Base-by-base conservation (phyloP, 1,284 basidiomycete genomes). In the Ganoderma multipileum region DNA sequence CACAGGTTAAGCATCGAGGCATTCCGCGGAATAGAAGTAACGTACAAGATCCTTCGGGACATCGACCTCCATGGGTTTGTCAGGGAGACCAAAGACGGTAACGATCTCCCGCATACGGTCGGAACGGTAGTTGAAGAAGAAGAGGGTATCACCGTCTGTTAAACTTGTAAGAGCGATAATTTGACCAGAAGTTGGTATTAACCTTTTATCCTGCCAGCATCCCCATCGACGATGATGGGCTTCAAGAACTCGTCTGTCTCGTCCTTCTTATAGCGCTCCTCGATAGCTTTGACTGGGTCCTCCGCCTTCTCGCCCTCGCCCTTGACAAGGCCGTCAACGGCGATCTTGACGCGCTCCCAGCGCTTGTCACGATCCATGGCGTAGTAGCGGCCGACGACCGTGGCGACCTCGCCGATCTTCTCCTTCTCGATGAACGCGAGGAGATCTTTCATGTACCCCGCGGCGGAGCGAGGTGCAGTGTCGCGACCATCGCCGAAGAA, bases 301-400 rank as follows among this genome's bases (percentile, higher is more conserved):
- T 89, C 81, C 5, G 79, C 85, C 64, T 85, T 81, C 76, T 94
- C 91, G 7, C 94, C 94, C 68, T 85, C 87, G 8, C 94, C 95
- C 61, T 87, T 84, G 3, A 95, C 87, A 44, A 97, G 86, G 5
- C 90, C 93, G 61, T 97, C 95, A 3, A 96, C 85, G 11, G 95
- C 95, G 70, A 95, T 84, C 86, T 95, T 95, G 79, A 97, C 80
- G 58, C 95, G 87, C 79, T 97, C 95, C 95, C 95, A 97, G 67
- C 95, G 89, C 86, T 96, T 97, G 80, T 97, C 95, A 57, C 95
- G 90, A 81, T 97, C 95, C 95, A 97, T 97, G 54, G 95, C 95
- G 75, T 96, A 97, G 86, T 97, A 97, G 61, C 95, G 83, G 5
- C 95, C 95, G 38, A 95, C 83, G 63, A 96, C 85, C 8, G 94